phyloP scores from a whole-genome alignment of 257 asterid genomes.

The Nicotiana noctiflora region DNA sequence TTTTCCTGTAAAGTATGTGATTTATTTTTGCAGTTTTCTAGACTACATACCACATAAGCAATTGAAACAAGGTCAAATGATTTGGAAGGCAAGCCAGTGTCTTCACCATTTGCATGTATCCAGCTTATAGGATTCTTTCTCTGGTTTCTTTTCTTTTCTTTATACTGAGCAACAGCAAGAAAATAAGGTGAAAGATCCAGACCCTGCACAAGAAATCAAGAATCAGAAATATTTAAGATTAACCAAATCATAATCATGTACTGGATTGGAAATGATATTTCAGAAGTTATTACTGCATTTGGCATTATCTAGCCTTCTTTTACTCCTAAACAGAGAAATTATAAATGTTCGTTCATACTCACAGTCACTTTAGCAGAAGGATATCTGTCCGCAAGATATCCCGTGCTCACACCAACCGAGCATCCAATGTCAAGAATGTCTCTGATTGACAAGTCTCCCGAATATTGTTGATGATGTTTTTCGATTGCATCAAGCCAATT shows the following conservation, averaged over 20 bases:
- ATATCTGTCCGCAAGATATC: slow-evolving; percentile 59
- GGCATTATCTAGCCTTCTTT: neutral
- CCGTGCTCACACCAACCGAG: slow-evolving; percentile 89
- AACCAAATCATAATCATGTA: neutral
- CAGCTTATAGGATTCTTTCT: slow-evolving; percentile 42
- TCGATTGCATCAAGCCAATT: slow-evolving; percentile 85
- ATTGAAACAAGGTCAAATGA: slow-evolving; percentile 84
- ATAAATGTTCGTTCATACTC: slow-evolving; percentile 14
- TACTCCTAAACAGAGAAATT: neutral
- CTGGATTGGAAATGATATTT: neutral
- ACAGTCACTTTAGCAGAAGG: slow-evolving; percentile 66
- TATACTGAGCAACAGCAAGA: slow-evolving; percentile 76
- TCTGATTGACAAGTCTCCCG: slow-evolving; percentile 29
- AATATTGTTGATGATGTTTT: slow-evolving; percentile 50
- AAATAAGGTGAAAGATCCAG: slow-evolving; percentile 88
- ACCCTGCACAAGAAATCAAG: slow-evolving; percentile 43
- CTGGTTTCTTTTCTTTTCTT: slow-evolving; percentile 45
- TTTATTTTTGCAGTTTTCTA: neutral
- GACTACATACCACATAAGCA: slow-evolving; percentile 67
- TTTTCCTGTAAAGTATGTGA: neutral
- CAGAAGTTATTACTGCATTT: neutral
- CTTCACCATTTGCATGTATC: slow-evolving; percentile 90
- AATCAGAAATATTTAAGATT: neutral
- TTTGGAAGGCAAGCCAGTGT: slow-evolving; percentile 73
- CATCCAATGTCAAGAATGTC: slow-evolving; percentile 89